Evolutionary conservation across 176 grass and related monocot species (phyloP).

Genomic region (Aegilops bicornis): DNA sequence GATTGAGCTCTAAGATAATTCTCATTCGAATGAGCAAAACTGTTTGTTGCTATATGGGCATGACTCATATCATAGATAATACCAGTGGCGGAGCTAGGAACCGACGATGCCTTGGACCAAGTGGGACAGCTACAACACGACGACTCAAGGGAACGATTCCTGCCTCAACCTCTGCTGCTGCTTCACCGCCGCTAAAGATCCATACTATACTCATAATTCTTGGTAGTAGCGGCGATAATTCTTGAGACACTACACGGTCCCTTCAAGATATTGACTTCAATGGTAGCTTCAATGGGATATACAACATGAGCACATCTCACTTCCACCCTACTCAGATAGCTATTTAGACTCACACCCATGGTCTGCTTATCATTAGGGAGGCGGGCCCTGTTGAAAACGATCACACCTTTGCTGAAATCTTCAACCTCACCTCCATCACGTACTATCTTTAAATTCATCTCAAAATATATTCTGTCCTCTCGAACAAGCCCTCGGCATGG

Average conservation of each 20-base stretch:
- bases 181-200: too few species aligned
- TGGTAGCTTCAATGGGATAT: background rate
- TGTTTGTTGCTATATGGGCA: too few species aligned
- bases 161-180: background rate
- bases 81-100: too few species aligned
- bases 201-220: background rate
- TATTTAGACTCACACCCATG: background rate
- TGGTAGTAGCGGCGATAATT: background rate
- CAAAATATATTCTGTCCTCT: background rate
- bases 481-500: background rate
- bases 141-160: background rate
- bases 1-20: too few species aligned
- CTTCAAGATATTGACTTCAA: background rate
- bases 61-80: too few species aligned
- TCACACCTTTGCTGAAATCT: background rate
- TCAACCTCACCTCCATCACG: background rate
- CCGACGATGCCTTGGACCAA: too few species aligned
- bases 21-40: too few species aligned
- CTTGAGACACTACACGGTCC: background rate
- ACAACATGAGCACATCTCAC: background rate
- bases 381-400: background rate
- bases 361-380: background rate
- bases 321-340: background rate
- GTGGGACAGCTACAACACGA: background rate
- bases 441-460: background rate